These are phyloP conservation scores for Trichoderma asperellum DNA, from an alignment of 2,329 filamentous ascomycete species.

Conservation along the genomic window DNA sequence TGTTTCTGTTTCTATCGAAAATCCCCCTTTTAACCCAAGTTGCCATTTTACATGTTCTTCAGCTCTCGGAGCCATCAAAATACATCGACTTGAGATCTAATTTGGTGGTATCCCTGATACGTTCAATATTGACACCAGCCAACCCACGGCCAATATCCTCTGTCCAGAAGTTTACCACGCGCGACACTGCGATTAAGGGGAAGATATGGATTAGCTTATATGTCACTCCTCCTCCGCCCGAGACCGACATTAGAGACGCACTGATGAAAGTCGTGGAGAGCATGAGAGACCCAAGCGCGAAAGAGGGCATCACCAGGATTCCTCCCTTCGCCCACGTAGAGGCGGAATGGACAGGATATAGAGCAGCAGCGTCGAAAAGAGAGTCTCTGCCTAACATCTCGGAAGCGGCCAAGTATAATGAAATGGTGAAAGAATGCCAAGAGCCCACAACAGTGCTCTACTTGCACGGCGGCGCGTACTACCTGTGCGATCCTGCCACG, in stretches of 20 bases:
- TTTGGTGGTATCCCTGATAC: conserved; percentile 72
- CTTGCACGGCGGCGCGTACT: conserved; percentile 78
- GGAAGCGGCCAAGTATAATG: conserved; percentile 66
- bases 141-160: conserved; percentile 58
- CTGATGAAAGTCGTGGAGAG: conserved; percentile 1
- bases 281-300: background rate
- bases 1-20: conserved; percentile 52
- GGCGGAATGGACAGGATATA: conserved; percentile 77
- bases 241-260: conserved; percentile 56
- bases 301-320: conserved; percentile 36
- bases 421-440: conserved; percentile 69
- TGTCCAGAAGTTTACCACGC: conserved; percentile 65
- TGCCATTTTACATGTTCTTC: conserved; percentile 65
- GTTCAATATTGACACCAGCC: conserved; percentile 59
- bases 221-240: conserved; percentile 62
- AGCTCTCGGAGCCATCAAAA: conserved; percentile 68
- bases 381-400: conserved; percentile 58
- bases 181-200: conserved; percentile 72
- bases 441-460: conserved; percentile 69
- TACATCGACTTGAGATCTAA: conserved; percentile 81
- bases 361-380: conserved; percentile 55
- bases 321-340: conserved; percentile 63
- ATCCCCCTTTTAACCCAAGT: conserved; percentile 67
- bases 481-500: conserved; percentile 69
- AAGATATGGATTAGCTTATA: conserved; percentile 80